Evolutionary conservation across 2,329 filamentous ascomycete genomes (phyloP).

Genomic region (Pyrenophora tritici-repentis): DNA sequence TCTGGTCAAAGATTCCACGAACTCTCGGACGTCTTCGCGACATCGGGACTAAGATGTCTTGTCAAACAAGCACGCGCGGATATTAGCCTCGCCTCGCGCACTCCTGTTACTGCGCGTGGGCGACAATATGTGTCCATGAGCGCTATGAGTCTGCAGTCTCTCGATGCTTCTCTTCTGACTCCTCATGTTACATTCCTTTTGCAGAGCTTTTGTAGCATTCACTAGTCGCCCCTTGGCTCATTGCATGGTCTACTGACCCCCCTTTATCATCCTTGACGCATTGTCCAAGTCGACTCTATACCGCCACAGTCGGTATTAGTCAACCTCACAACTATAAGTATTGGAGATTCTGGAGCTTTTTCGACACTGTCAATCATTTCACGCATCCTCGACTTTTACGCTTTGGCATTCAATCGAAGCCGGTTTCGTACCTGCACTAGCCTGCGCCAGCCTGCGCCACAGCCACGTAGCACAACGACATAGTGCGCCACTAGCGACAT

Average conservation of each 20-base stretch:
- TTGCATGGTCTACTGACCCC: slow-evolving; percentile 16
- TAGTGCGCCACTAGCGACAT: slow-evolving; percentile 30
- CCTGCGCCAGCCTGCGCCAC: slow-evolving; percentile 26
- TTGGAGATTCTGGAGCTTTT: not conserved
- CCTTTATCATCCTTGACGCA: slow-evolving; percentile 6
- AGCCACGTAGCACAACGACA: slow-evolving; percentile 19
- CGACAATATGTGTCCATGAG: slow-evolving; percentile 19
- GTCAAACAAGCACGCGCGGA: slow-evolving; percentile 25
- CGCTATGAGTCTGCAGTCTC: slow-evolving; percentile 8
- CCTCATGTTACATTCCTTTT: slow-evolving; percentile 34
- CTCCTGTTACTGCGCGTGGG: slow-evolving; percentile 17
- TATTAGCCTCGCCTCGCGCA: slow-evolving; percentile 4
- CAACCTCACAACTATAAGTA: slow-evolving; percentile 4
- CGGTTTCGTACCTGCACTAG: slow-evolving; percentile 24
- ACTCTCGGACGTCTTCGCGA: slow-evolving; percentile 18
- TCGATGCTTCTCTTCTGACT: slow-evolving; percentile 16
- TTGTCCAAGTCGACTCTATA: not conserved
- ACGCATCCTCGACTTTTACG: not conserved
- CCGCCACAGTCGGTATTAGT: not conserved
- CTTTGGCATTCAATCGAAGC: slow-evolving; percentile 14
- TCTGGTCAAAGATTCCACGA: slow-evolving; percentile 13
- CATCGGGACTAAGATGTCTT: slow-evolving; percentile 20
- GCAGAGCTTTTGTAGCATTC: slow-evolving; percentile 32
- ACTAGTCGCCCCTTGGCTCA: slow-evolving; percentile 14
- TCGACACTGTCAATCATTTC: not conserved